Evolutionary conservation across 352 stramenopile species (phyloP).

Genomic region (Phytophthora citricola): DNA sequence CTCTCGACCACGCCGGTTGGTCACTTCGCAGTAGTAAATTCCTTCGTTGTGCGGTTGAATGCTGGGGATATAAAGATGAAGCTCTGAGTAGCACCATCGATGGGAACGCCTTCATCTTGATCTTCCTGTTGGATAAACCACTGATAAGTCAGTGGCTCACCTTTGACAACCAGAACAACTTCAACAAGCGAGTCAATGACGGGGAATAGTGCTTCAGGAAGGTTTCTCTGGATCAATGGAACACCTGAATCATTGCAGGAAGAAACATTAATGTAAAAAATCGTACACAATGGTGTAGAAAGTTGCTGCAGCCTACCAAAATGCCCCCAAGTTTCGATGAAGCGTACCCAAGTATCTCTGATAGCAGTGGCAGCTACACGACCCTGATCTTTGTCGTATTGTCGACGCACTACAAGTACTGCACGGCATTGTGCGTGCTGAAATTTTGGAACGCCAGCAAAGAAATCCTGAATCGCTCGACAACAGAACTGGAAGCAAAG

Average conservation of each 20-base stretch:
- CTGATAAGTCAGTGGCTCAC: slow-evolving; percentile 74
- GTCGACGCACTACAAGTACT: slow-evolving; percentile 16
- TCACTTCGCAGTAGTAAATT: slow-evolving; percentile 62
- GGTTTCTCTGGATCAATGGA: slow-evolving; percentile 56
- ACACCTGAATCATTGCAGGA: slow-evolving; percentile 17
- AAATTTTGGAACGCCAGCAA: slow-evolving; percentile 73
- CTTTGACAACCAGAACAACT: slow-evolving; percentile 56
- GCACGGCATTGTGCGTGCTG: slow-evolving; percentile 48
- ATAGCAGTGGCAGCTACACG: slow-evolving; percentile 28
- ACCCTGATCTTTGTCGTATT: slow-evolving; percentile 17
- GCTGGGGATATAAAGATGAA: slow-evolving; percentile 59
- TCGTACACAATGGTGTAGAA: not conserved
- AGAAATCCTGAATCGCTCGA: slow-evolving; percentile 52
- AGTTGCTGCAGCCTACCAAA: slow-evolving; percentile 35
- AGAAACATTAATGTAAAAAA: not conserved
- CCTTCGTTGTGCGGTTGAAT: slow-evolving; percentile 67
- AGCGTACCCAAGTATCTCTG: slow-evolving; percentile 48
- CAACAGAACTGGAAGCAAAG: slow-evolving; percentile 48
- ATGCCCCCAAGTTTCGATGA: slow-evolving; percentile 73
- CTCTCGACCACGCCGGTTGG: slow-evolving; percentile 55
- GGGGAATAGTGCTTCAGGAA: slow-evolving; percentile 39
- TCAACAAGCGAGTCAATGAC: slow-evolving; percentile 62
- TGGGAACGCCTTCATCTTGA: slow-evolving; percentile 25
- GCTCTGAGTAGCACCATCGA: slow-evolving; percentile 52
- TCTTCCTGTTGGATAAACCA: slow-evolving; percentile 49